Base-by-base conservation (phyloP, 169 alveolate species). In the Plasmodium vinckei region DNA sequence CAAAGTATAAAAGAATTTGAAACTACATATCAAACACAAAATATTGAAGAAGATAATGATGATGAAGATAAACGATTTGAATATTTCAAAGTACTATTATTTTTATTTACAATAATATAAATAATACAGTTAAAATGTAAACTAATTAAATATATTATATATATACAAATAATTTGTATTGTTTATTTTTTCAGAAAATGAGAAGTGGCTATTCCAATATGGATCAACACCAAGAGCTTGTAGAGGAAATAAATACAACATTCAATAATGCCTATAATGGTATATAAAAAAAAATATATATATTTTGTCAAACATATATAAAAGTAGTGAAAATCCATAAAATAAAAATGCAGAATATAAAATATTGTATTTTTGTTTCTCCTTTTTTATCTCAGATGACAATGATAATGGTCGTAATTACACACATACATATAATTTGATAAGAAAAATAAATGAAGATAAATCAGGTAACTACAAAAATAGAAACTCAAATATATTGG, bases 31-130 rank as follows among this genome's bases (percentile, higher is more conserved):
- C 21, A 12, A 19, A 1, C 73, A 1, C 25, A 25, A 15, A 53
- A 33, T 6, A 21, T 65, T 15, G 65, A 39, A 15, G 47, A 25
- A 5, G 68, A 51, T 9, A 23, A 44, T 9, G 75, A 79, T 23
- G 61, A 67, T 54, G 89, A 79, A 21, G 89, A 79, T 67, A 72
- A 39, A 46, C 59, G 89, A 17, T 79, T 79, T 56, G 89, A 69
- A 47, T 79, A 79, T 49, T 79, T 79, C 60, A 79, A 79, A 84
- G 89, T 79, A 68, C 25, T 53, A n/a, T 33, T 33, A 33, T 33
- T 2, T 33, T 33, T 33, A 33, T 33, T 0, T 9, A 23, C 27
- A 49, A 54, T 51, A 23, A 54, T 9, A 70, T 25, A 12, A 70
- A 70, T 51, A 23, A 73, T 0, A 42, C 39, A 9, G 56, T 53